phyloP scores from a whole-genome alignment of 768 basidiomycete species.

The Porphyrellus cyaneotinctus region DNA sequence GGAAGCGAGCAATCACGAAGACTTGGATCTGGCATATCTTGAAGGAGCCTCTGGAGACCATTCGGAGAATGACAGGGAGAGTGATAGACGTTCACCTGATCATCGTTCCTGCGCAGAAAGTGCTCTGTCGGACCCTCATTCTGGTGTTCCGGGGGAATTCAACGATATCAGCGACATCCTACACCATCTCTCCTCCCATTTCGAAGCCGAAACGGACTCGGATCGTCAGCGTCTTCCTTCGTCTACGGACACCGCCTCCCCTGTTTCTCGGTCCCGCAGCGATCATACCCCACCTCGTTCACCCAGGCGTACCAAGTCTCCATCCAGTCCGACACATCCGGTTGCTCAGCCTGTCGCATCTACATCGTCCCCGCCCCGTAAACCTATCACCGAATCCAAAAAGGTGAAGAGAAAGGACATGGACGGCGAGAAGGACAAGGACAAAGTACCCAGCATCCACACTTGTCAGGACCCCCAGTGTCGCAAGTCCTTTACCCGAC shows the following conservation, averaged over 20 bases:
- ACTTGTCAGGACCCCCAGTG: slow-evolving; percentile 71
- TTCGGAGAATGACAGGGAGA: slow-evolving; percentile 34
- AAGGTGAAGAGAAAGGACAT: slow-evolving; percentile 25
- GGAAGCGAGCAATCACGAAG: slow-evolving; percentile 41
- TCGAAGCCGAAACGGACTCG: slow-evolving; percentile 53
- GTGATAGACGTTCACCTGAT: slow-evolving; percentile 35
- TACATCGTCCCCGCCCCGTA: slow-evolving; percentile 41
- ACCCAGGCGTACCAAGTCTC: slow-evolving; percentile 30
- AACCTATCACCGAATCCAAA: slow-evolving; percentile 20
- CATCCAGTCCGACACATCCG: slow-evolving; percentile 34
- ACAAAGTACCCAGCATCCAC: slow-evolving; percentile 48
- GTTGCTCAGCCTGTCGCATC: slow-evolving; percentile 46
- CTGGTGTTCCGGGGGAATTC: slow-evolving; percentile 55
- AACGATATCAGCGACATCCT: slow-evolving; percentile 75
- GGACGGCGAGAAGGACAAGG: slow-evolving; percentile 38
- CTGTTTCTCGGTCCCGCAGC: slow-evolving; percentile 29
- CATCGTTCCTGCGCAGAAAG: slow-evolving; percentile 21
- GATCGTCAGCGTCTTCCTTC: slow-evolving; percentile 40
- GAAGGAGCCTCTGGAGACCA: slow-evolving; percentile 28
- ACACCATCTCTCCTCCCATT: slow-evolving; percentile 66
- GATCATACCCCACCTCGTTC: slow-evolving; percentile 20
- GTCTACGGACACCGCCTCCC: slow-evolving; percentile 25
- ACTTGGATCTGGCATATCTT: slow-evolving; percentile 53
- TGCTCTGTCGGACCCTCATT: slow-evolving; percentile 41
- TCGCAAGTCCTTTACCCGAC: slow-evolving; percentile 75